Base-by-base conservation (phyloP, 2,329 filamentous ascomycete genomes). In the Botrytis squamosa region DNA sequence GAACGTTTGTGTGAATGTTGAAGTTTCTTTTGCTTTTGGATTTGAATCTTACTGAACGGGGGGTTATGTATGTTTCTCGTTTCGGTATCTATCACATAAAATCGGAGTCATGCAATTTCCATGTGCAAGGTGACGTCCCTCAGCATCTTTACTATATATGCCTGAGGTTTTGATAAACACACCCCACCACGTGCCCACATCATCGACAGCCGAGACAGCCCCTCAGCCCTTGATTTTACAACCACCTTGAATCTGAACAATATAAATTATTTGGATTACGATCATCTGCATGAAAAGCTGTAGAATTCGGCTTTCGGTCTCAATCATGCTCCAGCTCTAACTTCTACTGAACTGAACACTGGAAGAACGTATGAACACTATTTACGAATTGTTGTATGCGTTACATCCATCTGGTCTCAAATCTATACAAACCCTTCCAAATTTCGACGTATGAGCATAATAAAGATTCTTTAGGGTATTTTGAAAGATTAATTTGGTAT, bases 101-200 rank as follows among this genome's bases (percentile, higher is more conserved):
- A 71, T 52, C 25, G 44, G 29, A 40, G 57, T 63, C 36, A 65
- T 42, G 20, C n/a, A 70, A 33, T 70, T 70, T 73, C 67, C 63
- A 74, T 72, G 70, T 72, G 70, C 52, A 66, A 44, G 57, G 49
- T 68, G 66, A 68, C 49, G 66, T 68, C n/a, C 36, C 40, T 40
- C 40, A 40, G 40, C 40, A 12, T 40, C 40, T 40, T 63, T 63
- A 63, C 60, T 71, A 14, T 25, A 14, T 22, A 38, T 70, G 68
- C 55, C 55, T 70, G n/a, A 70, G 38, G 40, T 42, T 33, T 14
- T 44, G 42, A 69, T 59, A 55, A 8, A 69, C 6, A 22, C n/a
- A 46, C 62, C n/a, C n/a, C 60, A 29, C 38, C 60, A 33, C 33
- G 33, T 33, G 33, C 33, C 33, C 33, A 33, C 33, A 33, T 42